Base-by-base conservation (phyloP, 1,284 basidiomycete genomes). In the Boletus sp. region DNA sequence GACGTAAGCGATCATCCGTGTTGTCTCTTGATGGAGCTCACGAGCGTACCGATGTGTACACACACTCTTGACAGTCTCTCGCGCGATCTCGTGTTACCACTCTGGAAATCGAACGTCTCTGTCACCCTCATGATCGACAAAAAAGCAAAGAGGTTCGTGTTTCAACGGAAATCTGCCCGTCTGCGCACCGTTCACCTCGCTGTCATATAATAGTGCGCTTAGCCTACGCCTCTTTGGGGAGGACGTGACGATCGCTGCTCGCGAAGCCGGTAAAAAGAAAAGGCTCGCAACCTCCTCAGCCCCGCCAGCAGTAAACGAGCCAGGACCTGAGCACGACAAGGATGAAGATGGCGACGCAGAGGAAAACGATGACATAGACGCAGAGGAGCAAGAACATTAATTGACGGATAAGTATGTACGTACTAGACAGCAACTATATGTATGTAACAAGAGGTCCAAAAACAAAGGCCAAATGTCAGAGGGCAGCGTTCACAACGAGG, bases 81-180 rank as follows among this genome's bases (percentile, higher is more conserved):
- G 16, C 85, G 92, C 65, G 87, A 93, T 48, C 78, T 97, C 31
- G 75, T 89, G 24, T 76, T 97, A 20, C 94, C 96, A 0, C 82
- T 97, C 52, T 98, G 95, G 96, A 94, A 92, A 74, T 94, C 92
- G 1, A 89, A 87, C 61, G 84, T 87, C 18, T 94, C 92, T 2
- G 74, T 96, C 57, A 86, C 89, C 5, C 79, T 97, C 57, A 94
- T 98, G 91, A 86, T 96, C 59, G 94, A 97, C 75, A 98, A 97
- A 75, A 90, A 90, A 67, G 92, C 94, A 37, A 97, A 97, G 76
- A 92, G 88, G 93, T 92, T 76, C 7, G 51, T 41, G 5, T 49
- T 69, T 42, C 29, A 4, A 22, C 22, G 5, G 50, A n/a, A 8
- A 22, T 11, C 16, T 8, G 16, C 20, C 8, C 35, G 18, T 49